A percentile compares a stretch with the other conserved stretches of the same genome.
Conservation (phyloP, 306 rosid genomes). For the Trichosanthes cucumerina region DNA sequence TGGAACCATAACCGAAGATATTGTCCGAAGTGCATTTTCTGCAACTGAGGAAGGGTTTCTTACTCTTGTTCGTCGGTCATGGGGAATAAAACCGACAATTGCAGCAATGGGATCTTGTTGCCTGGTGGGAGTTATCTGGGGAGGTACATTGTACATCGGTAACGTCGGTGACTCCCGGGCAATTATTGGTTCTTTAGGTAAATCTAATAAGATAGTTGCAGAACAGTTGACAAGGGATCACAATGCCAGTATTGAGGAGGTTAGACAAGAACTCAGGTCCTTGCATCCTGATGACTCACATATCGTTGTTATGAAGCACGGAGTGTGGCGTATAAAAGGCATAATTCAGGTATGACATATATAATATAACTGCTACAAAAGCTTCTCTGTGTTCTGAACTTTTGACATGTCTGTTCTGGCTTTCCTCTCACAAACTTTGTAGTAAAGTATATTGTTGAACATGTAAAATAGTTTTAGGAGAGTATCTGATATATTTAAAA, state of each 20-base stretch:
- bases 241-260: conserved; percentile 68
- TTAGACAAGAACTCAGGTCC: conserved; percentile 63
- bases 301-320: conserved; percentile 66
- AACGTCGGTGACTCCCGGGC: conserved; percentile 86
- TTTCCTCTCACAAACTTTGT: neutral
- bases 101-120: conserved; percentile 89
- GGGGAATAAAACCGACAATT: conserved; percentile 60
- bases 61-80: conserved; percentile 61
- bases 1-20: conserved; percentile 54
- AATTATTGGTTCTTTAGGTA: conserved; percentile 53
- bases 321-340: conserved; percentile 91
- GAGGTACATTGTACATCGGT: conserved; percentile 56
- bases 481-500: neutral
- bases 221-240: conserved; percentile 78
- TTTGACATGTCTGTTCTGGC: neutral
- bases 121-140: conserved; percentile 73
- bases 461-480: neutral
- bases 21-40: conserved; percentile 54
- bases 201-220: conserved; percentile 57
- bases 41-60: conserved; percentile 86
- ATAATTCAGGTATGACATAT: conserved; percentile 64
- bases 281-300: conserved; percentile 79
- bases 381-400: neutral
- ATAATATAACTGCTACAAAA: neutral
- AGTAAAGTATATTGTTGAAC: neutral